A percentile compares a stretch with the other conserved stretches of the same genome.
Conservation (phyloP, 2,329 filamentous ascomycete genomes). For the Sporothrix protearum region DNA sequence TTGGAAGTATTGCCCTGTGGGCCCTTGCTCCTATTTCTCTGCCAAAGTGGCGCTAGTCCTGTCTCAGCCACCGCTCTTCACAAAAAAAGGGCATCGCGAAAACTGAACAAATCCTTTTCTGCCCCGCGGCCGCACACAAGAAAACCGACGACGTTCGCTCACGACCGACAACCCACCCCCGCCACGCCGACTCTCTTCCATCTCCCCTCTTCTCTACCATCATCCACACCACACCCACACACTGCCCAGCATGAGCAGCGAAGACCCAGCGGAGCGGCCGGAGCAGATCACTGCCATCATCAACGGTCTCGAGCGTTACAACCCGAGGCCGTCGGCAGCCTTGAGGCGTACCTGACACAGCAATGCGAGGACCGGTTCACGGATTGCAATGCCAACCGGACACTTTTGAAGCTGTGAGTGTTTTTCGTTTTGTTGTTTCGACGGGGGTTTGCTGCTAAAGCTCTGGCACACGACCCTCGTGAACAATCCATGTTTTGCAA, state of each 20-base stretch:
- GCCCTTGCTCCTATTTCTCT: not conserved
- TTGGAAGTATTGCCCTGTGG: slow-evolving; percentile 18
- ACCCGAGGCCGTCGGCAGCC: slow-evolving; percentile 88
- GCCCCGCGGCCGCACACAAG: slow-evolving; percentile 19
- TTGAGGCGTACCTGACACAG: slow-evolving; percentile 90
- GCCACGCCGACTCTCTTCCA: slow-evolving; percentile 28
- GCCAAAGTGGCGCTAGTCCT: slow-evolving; percentile 21
- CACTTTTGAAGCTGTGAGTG: slow-evolving; percentile 92
- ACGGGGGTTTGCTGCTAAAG: not conserved
- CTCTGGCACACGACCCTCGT: not conserved
- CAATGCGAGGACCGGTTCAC: slow-evolving; percentile 94
- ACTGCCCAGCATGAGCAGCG: slow-evolving; percentile 58
- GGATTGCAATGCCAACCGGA: slow-evolving; percentile 95
- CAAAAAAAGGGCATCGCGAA: slow-evolving; percentile 26
- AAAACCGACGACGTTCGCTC: slow-evolving; percentile 6
- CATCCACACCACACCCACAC: not conserved
- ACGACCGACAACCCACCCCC: not conserved
- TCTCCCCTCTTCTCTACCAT: slow-evolving; percentile 17
- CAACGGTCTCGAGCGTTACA: slow-evolving; percentile 96
- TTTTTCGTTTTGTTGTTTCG: not conserved
- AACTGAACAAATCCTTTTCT: slow-evolving; percentile 24
- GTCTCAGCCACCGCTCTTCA: slow-evolving; percentile 25
- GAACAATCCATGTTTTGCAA: slow-evolving; percentile 11
- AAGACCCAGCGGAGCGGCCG: slow-evolving; percentile 87
- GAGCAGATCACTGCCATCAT: slow-evolving; percentile 91